phyloP scores from a whole-genome alignment of 2,329 filamentous ascomycete genomes.

The Talaromyces sp. region DNA sequence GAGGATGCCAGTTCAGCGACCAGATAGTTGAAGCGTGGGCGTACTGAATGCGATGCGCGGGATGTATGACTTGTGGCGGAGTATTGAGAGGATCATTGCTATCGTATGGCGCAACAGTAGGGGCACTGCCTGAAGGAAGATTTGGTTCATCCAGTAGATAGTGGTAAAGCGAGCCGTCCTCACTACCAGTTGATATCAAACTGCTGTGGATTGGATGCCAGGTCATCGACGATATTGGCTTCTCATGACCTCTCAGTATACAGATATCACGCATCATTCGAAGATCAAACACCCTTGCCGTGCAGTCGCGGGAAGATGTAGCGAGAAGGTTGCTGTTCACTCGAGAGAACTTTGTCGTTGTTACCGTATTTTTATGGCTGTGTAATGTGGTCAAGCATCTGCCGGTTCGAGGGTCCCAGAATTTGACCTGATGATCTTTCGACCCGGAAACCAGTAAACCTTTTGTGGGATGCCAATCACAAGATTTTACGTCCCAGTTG shows the following conservation, averaged over 20 bases:
- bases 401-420: slow-evolving; percentile 94
- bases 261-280: slow-evolving; percentile 98
- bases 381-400: slow-evolving; percentile 90
- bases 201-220: slow-evolving; percentile 94
- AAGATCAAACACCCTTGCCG: slow-evolving; percentile 87
- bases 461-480: slow-evolving; percentile 96
- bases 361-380: slow-evolving; percentile 96
- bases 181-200: slow-evolving; percentile 83
- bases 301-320: slow-evolving; percentile 89
- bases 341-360: slow-evolving; percentile 85
- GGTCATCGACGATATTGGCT: slow-evolving; percentile 85
- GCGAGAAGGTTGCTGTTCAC: slow-evolving; percentile 80
- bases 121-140: slow-evolving; percentile 67
- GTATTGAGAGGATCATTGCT: slow-evolving; percentile 73
- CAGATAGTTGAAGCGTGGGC: slow-evolving; percentile 95
- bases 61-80: slow-evolving; percentile 85
- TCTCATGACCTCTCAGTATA: slow-evolving; percentile 89
- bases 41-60: slow-evolving; percentile 79
- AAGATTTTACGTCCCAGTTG: slow-evolving; percentile 94
- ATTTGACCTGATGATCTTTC: slow-evolving; percentile 94
- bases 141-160: slow-evolving; percentile 97
- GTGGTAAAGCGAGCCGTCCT: slow-evolving; percentile 85
- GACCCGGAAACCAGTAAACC: slow-evolving; percentile 92
- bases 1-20: slow-evolving; percentile 96
- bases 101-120: slow-evolving; percentile 79